Base-by-base conservation (phyloP, 2,329 filamentous ascomycete genomes). In the Neurospora sp. region DNA sequence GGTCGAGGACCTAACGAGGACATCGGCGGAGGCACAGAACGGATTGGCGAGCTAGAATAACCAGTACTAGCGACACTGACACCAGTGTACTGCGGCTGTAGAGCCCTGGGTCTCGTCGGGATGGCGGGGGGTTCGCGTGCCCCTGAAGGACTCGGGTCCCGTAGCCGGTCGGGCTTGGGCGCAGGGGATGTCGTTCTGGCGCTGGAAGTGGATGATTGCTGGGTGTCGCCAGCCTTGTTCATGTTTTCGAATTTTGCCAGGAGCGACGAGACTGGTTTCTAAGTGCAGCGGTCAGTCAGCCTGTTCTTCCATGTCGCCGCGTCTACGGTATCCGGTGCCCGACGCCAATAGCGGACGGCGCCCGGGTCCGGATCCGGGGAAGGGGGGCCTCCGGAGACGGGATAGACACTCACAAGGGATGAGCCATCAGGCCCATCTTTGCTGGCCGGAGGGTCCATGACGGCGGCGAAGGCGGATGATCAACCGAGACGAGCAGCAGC, bases 261-360 rank as follows among this genome's bases (percentile, higher is more conserved):
- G 72, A 96, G 84, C 68, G 92, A 94, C 68, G 92, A 96, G 68
- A 96, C 92, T 36, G 93, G 91, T 82, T 90, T 92, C 91, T 93
- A 73, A 73, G 5, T 39, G 68, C 9, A 23, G 38, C 23, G 66
- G 72, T 79, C 72, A 81, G 79, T 71, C 73, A 69, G 70, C 23
- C 8, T 62, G 23, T 33, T 15, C 52, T 62, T 62, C 23, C 52
- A 62, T 36, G 28, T 33, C 13, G 28, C 52, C 28, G 52, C 8
- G 23, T 17, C 13, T 17, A 15, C 52, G 52, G 52, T 17, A 62
- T 33, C 52, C 28, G 38, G 13, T 8, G 36, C 23, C 46, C 68
- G 15, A 36, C 52, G 52, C 23, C 23, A 17, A 33, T 33, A 17
- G 52, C 13, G 28, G 52, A 4, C 23, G 52, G 52, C 52, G 15